These are phyloP conservation scores for Neoscytalidium dimidiatum DNA, from an alignment of 2,329 filamentous ascomycete species.

Conservation along the genomic window DNA sequence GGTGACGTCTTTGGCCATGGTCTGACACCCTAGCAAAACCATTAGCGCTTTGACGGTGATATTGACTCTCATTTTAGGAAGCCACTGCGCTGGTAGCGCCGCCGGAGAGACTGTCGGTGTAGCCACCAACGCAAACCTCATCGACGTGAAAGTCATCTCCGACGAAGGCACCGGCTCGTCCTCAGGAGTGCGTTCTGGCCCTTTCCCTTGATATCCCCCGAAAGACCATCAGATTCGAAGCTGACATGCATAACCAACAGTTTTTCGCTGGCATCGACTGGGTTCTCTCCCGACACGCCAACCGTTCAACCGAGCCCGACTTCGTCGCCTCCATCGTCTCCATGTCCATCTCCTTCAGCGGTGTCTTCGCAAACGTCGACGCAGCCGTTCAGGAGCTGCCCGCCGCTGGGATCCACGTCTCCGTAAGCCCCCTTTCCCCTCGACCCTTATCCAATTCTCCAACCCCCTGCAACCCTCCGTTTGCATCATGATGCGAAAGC, in stretches of 20 bases:
- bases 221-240: background rate
- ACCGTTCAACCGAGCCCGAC: constrained; percentile 36
- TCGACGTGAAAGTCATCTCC: constrained; percentile 39
- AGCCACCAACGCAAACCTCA: constrained; percentile 38
- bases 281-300: constrained; percentile 35
- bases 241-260: constrained; percentile 19
- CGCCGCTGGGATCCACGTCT: constrained; percentile 18
- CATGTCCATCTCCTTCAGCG: constrained; percentile 40
- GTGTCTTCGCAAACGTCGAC: constrained; percentile 21
- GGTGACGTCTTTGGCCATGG: constrained; percentile 40
- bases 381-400: background rate
- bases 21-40: background rate
- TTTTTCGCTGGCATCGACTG: constrained; percentile 42
- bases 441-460: background rate
- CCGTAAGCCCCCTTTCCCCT: constrained; percentile 3
- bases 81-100: constrained; percentile 37
- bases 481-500: too few relatives aligned
- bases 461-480: background rate
- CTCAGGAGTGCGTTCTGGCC: constrained; percentile 1
- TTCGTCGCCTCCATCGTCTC: constrained; percentile 33
- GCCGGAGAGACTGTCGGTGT: constrained; percentile 36
- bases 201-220: background rate
- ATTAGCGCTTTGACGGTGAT: too few relatives aligned
- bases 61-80: constrained; percentile 26
- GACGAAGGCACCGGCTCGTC: constrained; percentile 33